Base-by-base conservation (phyloP, 2,329 filamentous ascomycete species). In the Nemania sp. region DNA sequence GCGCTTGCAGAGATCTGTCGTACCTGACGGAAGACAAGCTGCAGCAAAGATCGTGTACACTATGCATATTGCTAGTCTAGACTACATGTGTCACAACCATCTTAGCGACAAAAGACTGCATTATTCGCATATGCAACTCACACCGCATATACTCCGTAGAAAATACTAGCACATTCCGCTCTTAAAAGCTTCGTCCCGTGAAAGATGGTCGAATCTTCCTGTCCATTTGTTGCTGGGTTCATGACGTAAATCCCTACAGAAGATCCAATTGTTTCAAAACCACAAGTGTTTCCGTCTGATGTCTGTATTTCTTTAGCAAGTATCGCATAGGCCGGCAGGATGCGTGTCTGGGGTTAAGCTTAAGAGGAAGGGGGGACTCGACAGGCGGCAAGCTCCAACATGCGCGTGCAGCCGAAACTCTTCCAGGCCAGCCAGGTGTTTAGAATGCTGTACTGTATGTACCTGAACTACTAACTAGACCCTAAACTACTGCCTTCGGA, bases 221-320 rank as follows among this genome's bases (percentile, higher is more conserved):
- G 36, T 45, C n/a, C n/a, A n/a, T 42, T 54, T 41, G 30, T 30
- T 15, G 23, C 24, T 15, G 30, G 15, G 26, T 20, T 26, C 7
- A 34, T 30, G n/a, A 3, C 33, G 28, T 34, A 31, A 31, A 4
- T 31, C 9, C 9, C 9, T 9, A 14, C 28, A 31, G 28, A 28
- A 12, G n/a, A 3, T 9, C 9, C 28, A 4, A 12, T 23, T 37
- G 15, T 33, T 39, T 31, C 34, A 39, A 59, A 57, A 57, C 57
- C 28, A 17, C 3, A 8, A 14, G 15, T 55, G 57, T 60, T 60
- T 60, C 54, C 50, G 47, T 60, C 54, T 49, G 44, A 57, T 52
- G 45, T 40, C 23, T 45, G 33, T 19, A 52, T 42, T 49, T 42
- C 31, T 30, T 30, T 43, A 44, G 39, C 43, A 6, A 8, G 12